phyloP scores from a whole-genome alignment of 176 grass and related monocot species.

The Lolium multiflorum region DNA sequence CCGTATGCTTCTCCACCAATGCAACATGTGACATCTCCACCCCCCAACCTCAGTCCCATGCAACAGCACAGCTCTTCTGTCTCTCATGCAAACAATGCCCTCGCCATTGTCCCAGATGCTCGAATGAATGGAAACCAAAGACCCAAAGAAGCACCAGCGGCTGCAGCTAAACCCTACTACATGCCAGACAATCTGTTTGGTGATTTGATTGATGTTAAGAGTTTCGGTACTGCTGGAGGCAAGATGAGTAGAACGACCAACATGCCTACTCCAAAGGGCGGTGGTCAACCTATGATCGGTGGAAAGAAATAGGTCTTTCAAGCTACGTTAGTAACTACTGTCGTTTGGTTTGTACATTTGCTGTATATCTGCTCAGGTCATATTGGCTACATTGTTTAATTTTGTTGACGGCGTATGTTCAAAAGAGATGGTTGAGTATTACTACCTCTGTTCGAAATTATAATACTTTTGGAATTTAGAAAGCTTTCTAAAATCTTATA shows the following conservation, averaged over 20 bases:
- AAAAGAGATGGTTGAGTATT: slow-evolving; percentile 36
- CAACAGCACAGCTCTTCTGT: slow-evolving; percentile 62
- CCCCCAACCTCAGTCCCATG: slow-evolving; percentile 14
- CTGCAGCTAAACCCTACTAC: slow-evolving; percentile 73
- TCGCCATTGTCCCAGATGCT: slow-evolving; percentile 36
- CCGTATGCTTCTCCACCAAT: slow-evolving; percentile 37
- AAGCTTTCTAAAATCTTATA: too few species aligned
- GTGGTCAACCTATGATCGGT: slow-evolving; percentile 79
- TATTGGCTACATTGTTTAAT: slow-evolving; percentile 37
- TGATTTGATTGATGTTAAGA: slow-evolving; percentile 90
- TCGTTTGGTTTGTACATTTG: slow-evolving; percentile 59
- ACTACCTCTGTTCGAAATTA: too few species aligned
- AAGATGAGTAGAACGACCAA: slow-evolving; percentile 53
- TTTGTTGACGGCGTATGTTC: neutral
- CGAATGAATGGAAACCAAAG: slow-evolving; percentile 43
- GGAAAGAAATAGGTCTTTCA: slow-evolving; percentile 68
- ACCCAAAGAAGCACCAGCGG: slow-evolving; percentile 38
- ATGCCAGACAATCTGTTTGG: slow-evolving; percentile 92
- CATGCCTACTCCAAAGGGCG: slow-evolving; percentile 55
- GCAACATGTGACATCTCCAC: slow-evolving; percentile 40
- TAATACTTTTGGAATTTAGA: too few species aligned
- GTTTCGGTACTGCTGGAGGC: slow-evolving; percentile 54
- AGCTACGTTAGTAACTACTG: neutral
- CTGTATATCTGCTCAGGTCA: slow-evolving; percentile 50
- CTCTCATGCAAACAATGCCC: slow-evolving; percentile 48